These are phyloP conservation scores for Rhynchospora breviuscula DNA, from an alignment of 176 grass and related monocot species.

Conservation along the genomic window DNA sequence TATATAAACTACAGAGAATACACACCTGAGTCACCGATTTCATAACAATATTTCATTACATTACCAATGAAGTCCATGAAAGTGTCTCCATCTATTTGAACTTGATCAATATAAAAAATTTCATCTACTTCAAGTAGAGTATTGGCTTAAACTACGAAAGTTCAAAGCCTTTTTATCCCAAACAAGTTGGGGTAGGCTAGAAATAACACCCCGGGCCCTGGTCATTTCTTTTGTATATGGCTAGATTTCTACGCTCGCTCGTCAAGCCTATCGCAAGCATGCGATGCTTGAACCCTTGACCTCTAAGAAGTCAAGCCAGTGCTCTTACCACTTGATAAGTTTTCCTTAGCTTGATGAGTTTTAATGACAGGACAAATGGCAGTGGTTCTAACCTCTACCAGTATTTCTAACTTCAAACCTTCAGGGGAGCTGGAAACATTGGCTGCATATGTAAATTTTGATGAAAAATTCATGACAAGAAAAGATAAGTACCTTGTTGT, in stretches of 20 bases:
- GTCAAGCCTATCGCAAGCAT: too few relatives aligned
- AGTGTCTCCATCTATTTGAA: neutral
- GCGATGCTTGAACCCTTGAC: too few relatives aligned
- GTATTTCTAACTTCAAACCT: neutral
- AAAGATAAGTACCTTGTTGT: conserved; percentile 49
- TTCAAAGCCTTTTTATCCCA: too few relatives aligned
- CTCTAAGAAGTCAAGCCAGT: too few relatives aligned
- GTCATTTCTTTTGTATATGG: too few relatives aligned
- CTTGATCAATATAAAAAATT: neutral
- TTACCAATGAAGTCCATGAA: neutral
- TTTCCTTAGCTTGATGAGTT: neutral
- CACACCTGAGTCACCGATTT: neutral
- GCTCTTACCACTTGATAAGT: neutral
- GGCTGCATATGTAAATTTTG: neutral
- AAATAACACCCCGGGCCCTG: too few relatives aligned
- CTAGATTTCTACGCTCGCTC: too few relatives aligned
- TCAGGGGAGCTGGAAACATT: neutral
- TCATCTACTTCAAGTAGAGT: neutral
- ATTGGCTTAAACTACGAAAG: neutral
- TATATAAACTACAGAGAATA: neutral
- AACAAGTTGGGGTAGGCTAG: too few relatives aligned
- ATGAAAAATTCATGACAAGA: too few relatives aligned
- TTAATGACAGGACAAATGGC: neutral
- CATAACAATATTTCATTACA: neutral
- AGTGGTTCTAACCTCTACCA: neutral